Conservation (phyloP, 352 stramenopile species). For the Phytopythium sindhum region DNA sequence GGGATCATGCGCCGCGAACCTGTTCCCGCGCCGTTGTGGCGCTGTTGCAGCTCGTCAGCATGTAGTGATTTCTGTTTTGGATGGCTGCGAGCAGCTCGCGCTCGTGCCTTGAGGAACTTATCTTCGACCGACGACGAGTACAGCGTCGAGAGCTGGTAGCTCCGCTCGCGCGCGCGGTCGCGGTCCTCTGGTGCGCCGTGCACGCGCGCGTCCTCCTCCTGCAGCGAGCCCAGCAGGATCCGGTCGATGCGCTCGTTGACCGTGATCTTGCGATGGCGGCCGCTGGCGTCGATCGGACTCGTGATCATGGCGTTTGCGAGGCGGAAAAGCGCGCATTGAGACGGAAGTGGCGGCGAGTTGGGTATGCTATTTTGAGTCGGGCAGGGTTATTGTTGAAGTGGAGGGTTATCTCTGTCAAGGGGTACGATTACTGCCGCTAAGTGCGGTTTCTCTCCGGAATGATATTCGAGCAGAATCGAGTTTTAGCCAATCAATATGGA, state of each 20-base stretch:
- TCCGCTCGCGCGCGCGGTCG: slow-evolving; percentile 29
- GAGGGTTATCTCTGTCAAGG: not conserved
- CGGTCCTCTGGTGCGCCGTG: slow-evolving; percentile 21
- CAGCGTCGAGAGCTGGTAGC: slow-evolving; percentile 38
- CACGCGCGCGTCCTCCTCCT: slow-evolving; percentile 20
- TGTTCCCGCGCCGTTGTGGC: not conserved
- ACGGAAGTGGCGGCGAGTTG: not conserved
- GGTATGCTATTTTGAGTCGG: too few relatives aligned
- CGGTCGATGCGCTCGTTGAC: slow-evolving; percentile 65
- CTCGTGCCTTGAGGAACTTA: slow-evolving; percentile 33
- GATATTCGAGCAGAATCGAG: too few relatives aligned
- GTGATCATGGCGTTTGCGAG: slow-evolving; percentile 13
- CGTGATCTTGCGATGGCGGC: slow-evolving; percentile 46
- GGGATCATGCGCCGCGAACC: not conserved
- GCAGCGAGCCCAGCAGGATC: slow-evolving; percentile 47
- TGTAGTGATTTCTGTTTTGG: slow-evolving; percentile 9
- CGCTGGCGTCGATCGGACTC: slow-evolving; percentile 14
- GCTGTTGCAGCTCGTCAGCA: slow-evolving; percentile 5
- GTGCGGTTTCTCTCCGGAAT: not conserved
- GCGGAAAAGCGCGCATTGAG: not conserved
- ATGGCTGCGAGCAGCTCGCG: slow-evolving; percentile 11
- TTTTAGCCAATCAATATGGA: too few relatives aligned
- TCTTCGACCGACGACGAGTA: slow-evolving; percentile 44
- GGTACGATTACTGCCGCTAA: not conserved
- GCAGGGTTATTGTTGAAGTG: slow-evolving; percentile 1